Base-by-base conservation (phyloP, 495 filamentous ascomycete genomes). In the Parmelia sp. region DNA sequence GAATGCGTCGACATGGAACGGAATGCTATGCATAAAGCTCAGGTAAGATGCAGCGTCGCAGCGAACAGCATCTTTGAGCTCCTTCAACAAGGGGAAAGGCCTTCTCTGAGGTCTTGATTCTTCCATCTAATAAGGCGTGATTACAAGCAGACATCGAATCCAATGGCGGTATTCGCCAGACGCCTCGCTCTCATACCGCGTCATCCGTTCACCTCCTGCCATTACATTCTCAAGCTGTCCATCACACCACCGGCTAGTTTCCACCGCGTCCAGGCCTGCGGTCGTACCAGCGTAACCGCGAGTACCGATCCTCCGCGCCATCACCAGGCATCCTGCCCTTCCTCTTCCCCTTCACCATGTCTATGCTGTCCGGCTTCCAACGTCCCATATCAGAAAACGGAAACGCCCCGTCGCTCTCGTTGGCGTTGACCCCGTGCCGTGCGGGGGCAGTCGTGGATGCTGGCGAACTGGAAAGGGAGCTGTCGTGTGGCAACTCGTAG, bases 251-350 rank as follows among this genome's bases (percentile, higher is more conserved):
- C 29, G 33, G 11, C 6, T 17, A 33, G 14, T 7, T 33, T 17
- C 33, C 29, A 33, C 7, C 51, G 4, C 29, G 51, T 55, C 51
- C 17, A 55, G n/a, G 51, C 29, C 27, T 5, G 51, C 27, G 31
- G 2, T 10, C 51, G 51, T 33, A 33, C 29, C 29, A 33, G 29
- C 6, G 27, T 19, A 31, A 53, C 31, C 5, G 21, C 29, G 31
- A 33, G 29, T 55, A 55, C 29, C 29, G 51, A 19, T 55, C 51
- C 21, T 55, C 51, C 29, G 29, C 29, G 15, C 51, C 33, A 55
- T 55, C 51, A 55, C 29, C 29, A 33, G 51, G 51, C 49, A 42
- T 56, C 44, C 55, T 36, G 33, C 31, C 56, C 56, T 58, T 64
- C 60, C 33, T 53, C 4, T 47, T 64, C 60, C 55, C 58, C 19